Evolutionary conservation across 2,329 filamentous ascomycete species (phyloP).

Genomic region (Alternaria arbusti): DNA sequence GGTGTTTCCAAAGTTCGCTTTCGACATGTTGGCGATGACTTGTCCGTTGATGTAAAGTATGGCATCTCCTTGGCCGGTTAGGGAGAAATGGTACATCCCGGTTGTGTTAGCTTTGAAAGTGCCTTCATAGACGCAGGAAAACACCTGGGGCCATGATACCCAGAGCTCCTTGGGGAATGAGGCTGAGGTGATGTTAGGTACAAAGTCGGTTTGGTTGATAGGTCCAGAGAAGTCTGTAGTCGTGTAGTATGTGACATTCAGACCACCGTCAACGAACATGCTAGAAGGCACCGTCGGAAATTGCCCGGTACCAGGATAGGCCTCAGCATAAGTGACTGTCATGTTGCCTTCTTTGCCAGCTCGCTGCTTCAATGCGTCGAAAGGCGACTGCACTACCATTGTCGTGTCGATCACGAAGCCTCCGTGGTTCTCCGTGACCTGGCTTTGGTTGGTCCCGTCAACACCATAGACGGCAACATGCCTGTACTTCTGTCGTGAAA

Average conservation of each 20-base stretch:
- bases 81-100: background rate
- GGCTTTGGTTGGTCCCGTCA: background rate
- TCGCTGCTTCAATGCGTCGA: background rate
- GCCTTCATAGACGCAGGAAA: background rate
- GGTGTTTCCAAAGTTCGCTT: constrained; percentile 8
- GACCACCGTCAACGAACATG: background rate
- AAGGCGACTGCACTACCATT: background rate
- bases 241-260: background rate
- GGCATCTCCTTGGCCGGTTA: background rate
- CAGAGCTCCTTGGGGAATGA: background rate
- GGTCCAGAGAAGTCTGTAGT: background rate
- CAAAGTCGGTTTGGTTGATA: background rate
- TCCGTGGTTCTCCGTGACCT: background rate
- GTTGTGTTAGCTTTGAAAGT: background rate
- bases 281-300: constrained; percentile 1
- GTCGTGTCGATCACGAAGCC: background rate
- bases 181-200: background rate
- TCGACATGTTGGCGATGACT: constrained; percentile 6
- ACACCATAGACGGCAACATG: background rate
- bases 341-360: constrained; percentile 5
- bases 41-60: constrained; percentile 1
- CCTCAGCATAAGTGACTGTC: background rate
- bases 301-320: constrained; percentile 2
- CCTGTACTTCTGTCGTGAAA: background rate
- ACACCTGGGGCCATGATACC: background rate